These are phyloP conservation scores for Aspergillus uvarum DNA, from an alignment of 2,329 filamentous ascomycete genomes.

Conservation along the genomic window DNA sequence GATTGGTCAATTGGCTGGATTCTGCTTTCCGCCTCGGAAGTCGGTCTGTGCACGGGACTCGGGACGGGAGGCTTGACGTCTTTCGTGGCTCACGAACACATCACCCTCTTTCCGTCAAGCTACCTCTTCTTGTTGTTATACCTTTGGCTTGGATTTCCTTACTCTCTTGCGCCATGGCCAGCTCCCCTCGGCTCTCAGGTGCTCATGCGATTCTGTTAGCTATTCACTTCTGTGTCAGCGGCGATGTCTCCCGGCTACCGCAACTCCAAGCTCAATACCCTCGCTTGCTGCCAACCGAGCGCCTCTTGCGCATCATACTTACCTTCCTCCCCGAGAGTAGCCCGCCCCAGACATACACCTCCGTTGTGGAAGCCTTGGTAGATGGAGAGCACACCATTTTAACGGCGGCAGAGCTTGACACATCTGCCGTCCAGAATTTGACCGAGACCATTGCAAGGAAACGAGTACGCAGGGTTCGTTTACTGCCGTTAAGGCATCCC, in stretches of 20 bases:
- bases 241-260: constrained; percentile 54
- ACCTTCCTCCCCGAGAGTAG: constrained; percentile 61
- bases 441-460: constrained; percentile 52
- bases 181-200: constrained; percentile 47
- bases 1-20: constrained; percentile 22
- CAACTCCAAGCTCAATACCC: constrained; percentile 51
- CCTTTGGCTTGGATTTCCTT: not conserved
- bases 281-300: constrained; percentile 50
- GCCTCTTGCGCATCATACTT: constrained; percentile 59
- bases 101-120: constrained; percentile 23
- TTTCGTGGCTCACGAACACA: constrained; percentile 24
- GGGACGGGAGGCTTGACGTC: constrained; percentile 8
- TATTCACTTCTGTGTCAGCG: constrained; percentile 55
- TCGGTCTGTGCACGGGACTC: constrained; percentile 20
- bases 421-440: constrained; percentile 48
- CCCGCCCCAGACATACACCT: constrained; percentile 51
- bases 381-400: constrained; percentile 29
- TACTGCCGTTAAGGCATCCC: constrained; percentile 51
- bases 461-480: constrained; percentile 52
- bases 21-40: constrained; percentile 21
- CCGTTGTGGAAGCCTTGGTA: constrained; percentile 50
- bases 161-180: constrained; percentile 37
- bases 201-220: constrained; percentile 60
- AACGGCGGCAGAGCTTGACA: constrained; percentile 43
- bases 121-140: not conserved